Base-by-base conservation (phyloP, 768 basidiomycete species). In the Melanogaster broomeanus region DNA sequence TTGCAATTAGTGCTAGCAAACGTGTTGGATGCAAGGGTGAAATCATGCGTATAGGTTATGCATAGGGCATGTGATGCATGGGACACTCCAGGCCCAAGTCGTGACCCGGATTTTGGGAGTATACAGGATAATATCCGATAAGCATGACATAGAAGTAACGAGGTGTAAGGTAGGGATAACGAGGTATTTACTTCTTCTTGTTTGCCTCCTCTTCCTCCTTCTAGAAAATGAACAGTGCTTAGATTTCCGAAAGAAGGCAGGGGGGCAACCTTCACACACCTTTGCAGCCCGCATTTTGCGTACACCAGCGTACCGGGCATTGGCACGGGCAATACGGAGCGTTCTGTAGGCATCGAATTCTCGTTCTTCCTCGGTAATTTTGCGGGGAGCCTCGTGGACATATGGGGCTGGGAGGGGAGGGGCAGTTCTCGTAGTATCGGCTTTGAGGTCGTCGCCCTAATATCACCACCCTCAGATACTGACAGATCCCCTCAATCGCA, bases 161-260 rank as follows among this genome's bases (percentile, higher is more conserved):
- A 59, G 42, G 47, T 61, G 56, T 25, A 48, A 50, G 44, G 45
- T 45, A 46, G 45, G 52, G 49, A 28, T 50, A 48, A 40, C 21
- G 46, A 56, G 54, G 58, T 51, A 52, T 74, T 75, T 84, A 90
- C 77, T 93, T 92, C 78, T 92, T 92, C 81, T 93, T 93, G 69
- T 80, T 83, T 51, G 88, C 90, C 69, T 93, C 92, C 81, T 94
- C 92, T 69, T 93, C 93, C 61, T 90, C 90, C 69, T 87, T 90
- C 90, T 91, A 64, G 52, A 62, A 42, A 50, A 25, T 24, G 31
- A 24, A 46, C 50, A 22, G 28, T 31, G 33, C 60, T 70, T 4
- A 65, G 63, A 48, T 24, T 44, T 30, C 27, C 31, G 21, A 54
- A 9, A 31, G 25, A 28, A 16, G 40, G 30, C 3, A 16, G 34